These are phyloP conservation scores for Starmerella etchellsii DNA, from an alignment of 805 yeast species.

Conservation along the genomic window DNA sequence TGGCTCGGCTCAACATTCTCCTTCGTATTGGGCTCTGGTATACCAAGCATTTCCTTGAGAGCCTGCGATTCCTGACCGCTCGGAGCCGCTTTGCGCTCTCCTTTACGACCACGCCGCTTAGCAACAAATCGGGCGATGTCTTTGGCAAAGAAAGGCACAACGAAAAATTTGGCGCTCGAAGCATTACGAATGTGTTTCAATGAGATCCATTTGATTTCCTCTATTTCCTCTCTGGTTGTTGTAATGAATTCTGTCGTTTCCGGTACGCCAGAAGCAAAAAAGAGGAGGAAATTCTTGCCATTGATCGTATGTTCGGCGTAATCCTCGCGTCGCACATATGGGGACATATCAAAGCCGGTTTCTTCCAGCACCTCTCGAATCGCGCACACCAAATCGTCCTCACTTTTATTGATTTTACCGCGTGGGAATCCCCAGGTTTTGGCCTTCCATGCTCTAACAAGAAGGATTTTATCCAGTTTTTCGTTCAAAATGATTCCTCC, in stretches of 20 bases:
- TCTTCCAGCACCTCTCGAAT: slow-evolving; percentile 86
- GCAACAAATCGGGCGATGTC: slow-evolving; percentile 24
- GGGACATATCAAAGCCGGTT: slow-evolving; percentile 75
- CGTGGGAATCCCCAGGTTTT: slow-evolving; percentile 89
- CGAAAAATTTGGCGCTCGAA: slow-evolving; percentile 21
- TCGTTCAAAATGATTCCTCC: slow-evolving; percentile 83
- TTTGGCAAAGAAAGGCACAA: slow-evolving; percentile 30
- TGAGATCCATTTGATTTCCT: slow-evolving; percentile 59
- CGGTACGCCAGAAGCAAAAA: slow-evolving; percentile 63
- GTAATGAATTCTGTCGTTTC: slow-evolving; percentile 67
- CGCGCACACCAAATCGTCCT: slow-evolving; percentile 79
- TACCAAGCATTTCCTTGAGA: slow-evolving; percentile 25
- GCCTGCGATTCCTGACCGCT: slow-evolving; percentile 21
- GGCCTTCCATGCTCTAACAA: slow-evolving; percentile 77
- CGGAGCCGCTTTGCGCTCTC: neutral
- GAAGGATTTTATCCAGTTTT: slow-evolving; percentile 51
- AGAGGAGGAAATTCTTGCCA: slow-evolving; percentile 80
- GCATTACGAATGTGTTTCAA: slow-evolving; percentile 26
- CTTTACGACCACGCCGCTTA: neutral
- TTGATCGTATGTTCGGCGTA: slow-evolving; percentile 66
- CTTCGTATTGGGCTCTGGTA: slow-evolving; percentile 10
- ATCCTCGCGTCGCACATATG: slow-evolving; percentile 47
- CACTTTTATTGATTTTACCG: slow-evolving; percentile 92
- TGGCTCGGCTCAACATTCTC: too few relatives aligned
- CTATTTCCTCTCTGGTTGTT: slow-evolving; percentile 75